Evolutionary conservation across 192 early-diverging fungal genomes (phyloP).

Genomic region (Backusella macrospora): DNA sequence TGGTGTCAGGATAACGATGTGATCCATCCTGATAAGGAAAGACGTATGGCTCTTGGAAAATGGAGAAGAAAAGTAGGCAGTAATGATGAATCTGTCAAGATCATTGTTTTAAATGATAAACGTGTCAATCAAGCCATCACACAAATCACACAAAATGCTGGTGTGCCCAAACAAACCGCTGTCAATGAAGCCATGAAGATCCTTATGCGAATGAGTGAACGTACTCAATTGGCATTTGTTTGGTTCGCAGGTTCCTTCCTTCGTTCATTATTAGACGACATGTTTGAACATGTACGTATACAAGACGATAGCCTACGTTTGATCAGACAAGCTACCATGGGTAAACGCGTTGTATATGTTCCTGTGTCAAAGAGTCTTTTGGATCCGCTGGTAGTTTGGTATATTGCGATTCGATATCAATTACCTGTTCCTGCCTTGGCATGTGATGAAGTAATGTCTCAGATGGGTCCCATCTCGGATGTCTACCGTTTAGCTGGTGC

Average conservation of each 20-base stretch:
- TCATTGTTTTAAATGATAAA: constrained; percentile 43
- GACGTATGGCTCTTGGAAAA: constrained; percentile 30
- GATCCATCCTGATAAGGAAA: constrained; percentile 16
- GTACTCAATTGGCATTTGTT: constrained; percentile 40
- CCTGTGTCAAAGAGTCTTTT: constrained; percentile 42
- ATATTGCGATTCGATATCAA: constrained; percentile 37
- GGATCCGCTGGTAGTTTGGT: constrained; percentile 43
- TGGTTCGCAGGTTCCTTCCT: constrained; percentile 44
- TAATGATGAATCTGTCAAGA: constrained; percentile 43
- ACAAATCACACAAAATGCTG: constrained; percentile 39
- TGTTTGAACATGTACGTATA: constrained; percentile 39
- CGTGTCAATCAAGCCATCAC: constrained; percentile 34
- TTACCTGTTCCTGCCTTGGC: constrained; percentile 40
- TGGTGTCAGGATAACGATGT: constrained; percentile 39
- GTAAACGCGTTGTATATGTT: constrained; percentile 44
- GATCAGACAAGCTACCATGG: constrained; percentile 30
- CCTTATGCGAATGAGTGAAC: constrained; percentile 40
- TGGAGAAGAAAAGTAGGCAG: constrained; percentile 41
- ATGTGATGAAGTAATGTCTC: constrained; percentile 39
- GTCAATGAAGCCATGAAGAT: constrained; percentile 42
- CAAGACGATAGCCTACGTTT: constrained; percentile 29
- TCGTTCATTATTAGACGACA: constrained; percentile 27
- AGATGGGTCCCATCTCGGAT: constrained; percentile 40
- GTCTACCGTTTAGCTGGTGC: constrained; percentile 40
- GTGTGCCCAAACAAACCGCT: constrained; percentile 41